A percentile compares a stretch with the other conserved stretches of the same genome.
Evolutionary conservation across 371 early-diverging fungal genomes (phyloP).

Genomic region (Lichtheimia corymbifera): DNA sequence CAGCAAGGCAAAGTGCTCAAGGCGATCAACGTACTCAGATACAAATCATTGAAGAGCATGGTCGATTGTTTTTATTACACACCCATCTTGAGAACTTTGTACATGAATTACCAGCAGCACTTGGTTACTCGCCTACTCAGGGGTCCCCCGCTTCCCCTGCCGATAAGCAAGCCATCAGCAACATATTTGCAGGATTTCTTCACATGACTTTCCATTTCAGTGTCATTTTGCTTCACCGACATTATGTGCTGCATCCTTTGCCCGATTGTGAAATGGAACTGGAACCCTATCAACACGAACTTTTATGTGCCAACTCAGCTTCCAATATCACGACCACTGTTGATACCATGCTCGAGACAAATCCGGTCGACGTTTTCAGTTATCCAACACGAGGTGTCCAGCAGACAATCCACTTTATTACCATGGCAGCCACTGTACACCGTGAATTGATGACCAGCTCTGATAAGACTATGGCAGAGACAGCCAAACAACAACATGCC

Average conservation of each 20-base stretch:
- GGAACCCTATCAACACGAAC: constrained; percentile 32
- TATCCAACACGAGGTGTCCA: constrained; percentile 45
- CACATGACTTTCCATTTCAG: constrained; percentile 83
- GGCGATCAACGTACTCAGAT: constrained; percentile 22
- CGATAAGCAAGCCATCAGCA: constrained; percentile 45
- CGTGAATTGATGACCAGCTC: constrained; percentile 28
- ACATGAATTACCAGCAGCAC: constrained; percentile 48
- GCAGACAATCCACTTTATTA: constrained; percentile 42
- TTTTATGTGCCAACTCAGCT: constrained; percentile 42
- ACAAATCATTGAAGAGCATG: constrained; percentile 43
- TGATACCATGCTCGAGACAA: constrained; percentile 29
- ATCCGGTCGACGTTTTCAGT: constrained; percentile 23
- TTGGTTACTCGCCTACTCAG: constrained; percentile 40
- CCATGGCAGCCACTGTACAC: constrained; percentile 41
- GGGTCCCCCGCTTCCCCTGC: constrained; percentile 35
- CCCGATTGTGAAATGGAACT: constrained; percentile 18
- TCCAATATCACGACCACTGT: constrained; percentile 44
- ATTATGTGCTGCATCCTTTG: constrained; percentile 49
- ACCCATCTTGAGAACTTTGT: constrained; percentile 48
- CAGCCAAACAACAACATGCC: constrained; percentile 28
- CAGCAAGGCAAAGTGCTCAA: constrained; percentile 30
- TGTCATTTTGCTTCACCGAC: constrained; percentile 79
- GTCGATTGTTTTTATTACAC: constrained; percentile 39
- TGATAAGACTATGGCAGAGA: constrained; percentile 8
- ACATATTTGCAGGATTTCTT: constrained; percentile 45